Conservation (phyloP, 345 rosid genomes). For the Lagerstroemia speciosa region DNA sequence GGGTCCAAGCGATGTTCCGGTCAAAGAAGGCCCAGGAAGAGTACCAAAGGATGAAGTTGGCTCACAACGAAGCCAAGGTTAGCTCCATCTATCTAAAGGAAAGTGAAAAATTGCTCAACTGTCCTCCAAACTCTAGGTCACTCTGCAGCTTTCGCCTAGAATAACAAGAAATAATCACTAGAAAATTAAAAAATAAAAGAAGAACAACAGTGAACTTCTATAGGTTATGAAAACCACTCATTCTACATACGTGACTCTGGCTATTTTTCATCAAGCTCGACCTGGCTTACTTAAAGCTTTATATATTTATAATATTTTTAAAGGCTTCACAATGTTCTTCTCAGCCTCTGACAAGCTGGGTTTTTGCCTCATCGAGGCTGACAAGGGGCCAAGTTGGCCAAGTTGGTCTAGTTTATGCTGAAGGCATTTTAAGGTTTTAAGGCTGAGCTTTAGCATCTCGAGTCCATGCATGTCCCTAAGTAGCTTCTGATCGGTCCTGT, state of each 20-base stretch:
- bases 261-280: background rate
- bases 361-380: background rate
- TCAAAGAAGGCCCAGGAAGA: slow-evolving; percentile 92
- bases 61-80: slow-evolving; percentile 62
- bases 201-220: no score
- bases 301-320: no score
- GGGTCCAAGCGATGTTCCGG: slow-evolving; percentile 89
- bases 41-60: slow-evolving; percentile 77
- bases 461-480: background rate
- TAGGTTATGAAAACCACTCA: background rate
- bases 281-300: background rate
- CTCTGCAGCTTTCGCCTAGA: background rate
- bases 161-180: background rate
- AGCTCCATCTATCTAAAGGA: background rate
- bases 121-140: no score
- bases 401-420: no score
- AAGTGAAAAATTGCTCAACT: background rate
- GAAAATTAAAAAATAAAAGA: no score
- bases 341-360: background rate
- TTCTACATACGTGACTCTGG: background rate
- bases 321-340: background rate
- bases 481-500: background rate
- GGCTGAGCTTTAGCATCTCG: no score
- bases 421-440: no score
- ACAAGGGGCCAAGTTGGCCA: background rate